Evolutionary conservation across 225 moss, liverwort and hornwort species (phyloP), one percentile per base, ranked within the genome.

Genomic region (Ulota crispa): DNA sequence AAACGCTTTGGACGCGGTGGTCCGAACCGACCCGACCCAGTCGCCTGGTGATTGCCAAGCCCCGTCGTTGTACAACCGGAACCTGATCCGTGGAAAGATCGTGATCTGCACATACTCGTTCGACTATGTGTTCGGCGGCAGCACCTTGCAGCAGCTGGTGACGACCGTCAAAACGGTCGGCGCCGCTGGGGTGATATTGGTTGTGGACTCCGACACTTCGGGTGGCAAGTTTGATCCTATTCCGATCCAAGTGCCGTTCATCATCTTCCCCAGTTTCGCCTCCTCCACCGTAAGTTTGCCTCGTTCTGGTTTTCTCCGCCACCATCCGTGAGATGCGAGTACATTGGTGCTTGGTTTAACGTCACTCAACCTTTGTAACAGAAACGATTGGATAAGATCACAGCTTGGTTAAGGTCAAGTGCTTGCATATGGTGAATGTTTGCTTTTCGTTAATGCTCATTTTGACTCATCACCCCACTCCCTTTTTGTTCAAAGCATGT

Each of bases 61-160:
- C 24, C 55, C 93, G 9, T 56, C 89, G 9, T 77, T 92, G 56
- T 96, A 93, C 83, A 91, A 90, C 77, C 52, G 74, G 27, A 45
- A 67, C 3, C 72, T 93, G 12, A 86, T 93, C 53, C 85, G 83
- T 39, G 86, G 86, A 42, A 94, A 89, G 70, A 90, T 96, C 24
- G 78, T 96, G 5, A 90, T 94, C 21, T 96, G 96, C 86, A 96
- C 94, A 37, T 96, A 85, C 73, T 88, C 91, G 16, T 93, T 88
- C 77, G 91, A 92, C 73, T 95, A 89, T 20, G 88, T 92, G 41
- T 91, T 79, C 57, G 93, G 93, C 30, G 86, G 89, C 18, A 83
- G 89, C n/a, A 92, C 93, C 11, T 83, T 95, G 64, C 84, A 83
- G 76, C 87, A 87, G 34, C 81, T 95, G 41, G 89, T 86, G 67